Evolutionary conservation across 2,329 filamentous ascomycete genomes (phyloP).

Genomic region (Neospermospora avenae): DNA sequence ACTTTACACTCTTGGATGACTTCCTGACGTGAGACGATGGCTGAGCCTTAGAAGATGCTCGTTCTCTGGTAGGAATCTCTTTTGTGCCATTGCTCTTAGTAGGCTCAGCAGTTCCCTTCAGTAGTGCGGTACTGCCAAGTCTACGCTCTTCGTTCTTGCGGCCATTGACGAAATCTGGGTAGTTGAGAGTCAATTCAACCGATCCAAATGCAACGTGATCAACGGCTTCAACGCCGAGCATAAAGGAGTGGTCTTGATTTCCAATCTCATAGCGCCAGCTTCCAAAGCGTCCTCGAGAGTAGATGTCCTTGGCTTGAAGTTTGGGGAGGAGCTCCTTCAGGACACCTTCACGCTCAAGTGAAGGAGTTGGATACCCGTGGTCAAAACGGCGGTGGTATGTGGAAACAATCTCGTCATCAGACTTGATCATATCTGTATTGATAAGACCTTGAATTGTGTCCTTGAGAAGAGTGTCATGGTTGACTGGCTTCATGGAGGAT

Average conservation of each 20-base stretch:
- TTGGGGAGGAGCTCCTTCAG: constrained; percentile 90
- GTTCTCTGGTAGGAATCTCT: constrained; percentile 29
- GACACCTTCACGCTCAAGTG: constrained; percentile 91
- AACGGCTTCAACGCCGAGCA: constrained; percentile 72
- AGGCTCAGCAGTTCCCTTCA: no score
- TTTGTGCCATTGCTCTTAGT: constrained; percentile 30
- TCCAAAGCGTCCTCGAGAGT: constrained; percentile 93
- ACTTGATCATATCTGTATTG: constrained; percentile 95
- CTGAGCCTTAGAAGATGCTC: constrained; percentile 36
- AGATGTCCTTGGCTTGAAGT: constrained; percentile 87
- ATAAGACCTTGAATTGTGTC: constrained; percentile 95
- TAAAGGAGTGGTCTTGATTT: constrained; percentile 74
- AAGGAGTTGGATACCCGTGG: constrained; percentile 95
- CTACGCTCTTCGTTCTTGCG: constrained; percentile 39
- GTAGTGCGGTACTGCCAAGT: no score
- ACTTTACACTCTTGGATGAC: constrained; percentile 37
- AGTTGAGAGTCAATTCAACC: constrained; percentile 73
- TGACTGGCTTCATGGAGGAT: constrained; percentile 90
- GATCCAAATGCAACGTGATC: constrained; percentile 71
- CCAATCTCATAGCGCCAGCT: constrained; percentile 91
- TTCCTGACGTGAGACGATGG: constrained; percentile 36
- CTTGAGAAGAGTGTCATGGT: constrained; percentile 77
- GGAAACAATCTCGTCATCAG: constrained; percentile 91
- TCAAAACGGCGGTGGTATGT: constrained; percentile 98
- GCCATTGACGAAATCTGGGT: constrained; percentile 71